Percentiles rank a stretch among this genome's conserved stretches.
Evolutionary conservation across 176 grass and related monocot species (phyloP).

Genomic region (Coix lacrymajobi): DNA sequence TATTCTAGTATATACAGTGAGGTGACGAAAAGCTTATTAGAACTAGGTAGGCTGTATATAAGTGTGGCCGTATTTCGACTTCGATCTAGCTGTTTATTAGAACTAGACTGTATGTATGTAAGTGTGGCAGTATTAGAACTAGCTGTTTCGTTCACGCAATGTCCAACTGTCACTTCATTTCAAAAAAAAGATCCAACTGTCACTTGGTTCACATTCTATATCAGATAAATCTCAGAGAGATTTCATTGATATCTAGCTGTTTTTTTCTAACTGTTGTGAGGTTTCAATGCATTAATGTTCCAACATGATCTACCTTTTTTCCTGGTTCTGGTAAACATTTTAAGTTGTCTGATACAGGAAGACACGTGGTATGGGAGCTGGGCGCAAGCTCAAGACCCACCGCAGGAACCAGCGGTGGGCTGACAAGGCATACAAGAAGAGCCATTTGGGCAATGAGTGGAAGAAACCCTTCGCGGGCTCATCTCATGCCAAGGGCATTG

Average conservation of each 20-base stretch:
- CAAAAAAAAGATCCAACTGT: too few species aligned
- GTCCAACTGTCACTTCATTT: too few species aligned
- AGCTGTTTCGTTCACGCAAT: neutral
- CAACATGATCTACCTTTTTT: neutral
- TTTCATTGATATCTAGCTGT: neutral
- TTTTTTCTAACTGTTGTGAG: neutral
- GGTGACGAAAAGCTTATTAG: too few species aligned
- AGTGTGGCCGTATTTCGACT: neutral
- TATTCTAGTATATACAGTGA: neutral
- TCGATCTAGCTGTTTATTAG: neutral
- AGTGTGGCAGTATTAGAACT: neutral
- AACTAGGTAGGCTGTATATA: neutral
- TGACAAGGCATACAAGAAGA: conserved; percentile 79
- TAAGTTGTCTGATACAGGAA: conserved; percentile 32
- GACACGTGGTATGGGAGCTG: conserved; percentile 77
- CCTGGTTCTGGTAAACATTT: neutral
- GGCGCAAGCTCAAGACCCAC: conserved; percentile 67
- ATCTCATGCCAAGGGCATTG: conserved; percentile 71
- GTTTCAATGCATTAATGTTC: neutral
- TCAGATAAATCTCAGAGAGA: too few species aligned
- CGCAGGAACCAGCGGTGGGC: conserved; percentile 69
- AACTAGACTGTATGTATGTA: neutral
- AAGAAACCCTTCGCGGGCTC: conserved; percentile 70
- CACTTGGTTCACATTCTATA: neutral
- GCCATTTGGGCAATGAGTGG: conserved; percentile 67